These are phyloP conservation scores for Rhodotorula sphaerocarpa DNA, from an alignment of 768 basidiomycete species.

Conservation along the genomic window DNA sequence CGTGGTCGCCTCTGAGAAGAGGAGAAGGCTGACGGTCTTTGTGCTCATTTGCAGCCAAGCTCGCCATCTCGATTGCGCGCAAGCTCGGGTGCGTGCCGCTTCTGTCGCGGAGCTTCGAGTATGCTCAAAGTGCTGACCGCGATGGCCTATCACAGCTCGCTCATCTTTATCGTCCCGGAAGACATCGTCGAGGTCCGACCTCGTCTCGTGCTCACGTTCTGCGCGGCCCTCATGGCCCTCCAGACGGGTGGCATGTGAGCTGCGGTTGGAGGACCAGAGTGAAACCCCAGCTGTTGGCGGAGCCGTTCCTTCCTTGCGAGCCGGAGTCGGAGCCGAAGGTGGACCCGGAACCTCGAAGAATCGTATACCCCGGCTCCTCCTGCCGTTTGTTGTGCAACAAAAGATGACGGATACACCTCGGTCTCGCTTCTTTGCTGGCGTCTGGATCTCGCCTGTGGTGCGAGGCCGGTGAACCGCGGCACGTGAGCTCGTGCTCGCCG, in stretches of 20 bases:
- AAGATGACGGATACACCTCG: too few species aligned
- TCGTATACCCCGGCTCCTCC: too few species aligned
- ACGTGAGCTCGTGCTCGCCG: too few species aligned
- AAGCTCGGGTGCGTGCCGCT: conserved; percentile 55
- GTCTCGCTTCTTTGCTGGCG: too few species aligned
- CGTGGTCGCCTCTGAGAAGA: too few species aligned
- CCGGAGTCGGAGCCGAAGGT: too few species aligned
- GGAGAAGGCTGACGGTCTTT: not conserved
- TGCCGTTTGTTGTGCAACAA: too few species aligned
- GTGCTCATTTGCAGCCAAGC: conserved; percentile 57
- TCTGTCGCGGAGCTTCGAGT: not conserved
- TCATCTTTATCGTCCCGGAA: conserved; percentile 94
- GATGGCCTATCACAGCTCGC: conserved; percentile 60
- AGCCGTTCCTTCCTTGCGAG: too few species aligned
- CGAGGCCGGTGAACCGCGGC: too few species aligned
- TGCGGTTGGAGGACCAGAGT: not conserved
- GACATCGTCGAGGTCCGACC: conserved; percentile 91
- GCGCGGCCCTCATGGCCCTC: conserved; percentile 58
- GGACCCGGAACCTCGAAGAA: too few species aligned
- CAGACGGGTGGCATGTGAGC: conserved; percentile 9
- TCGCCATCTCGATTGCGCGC: conserved; percentile 96
- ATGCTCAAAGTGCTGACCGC: too few species aligned
- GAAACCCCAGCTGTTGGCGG: not conserved
- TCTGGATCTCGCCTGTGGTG: too few species aligned
- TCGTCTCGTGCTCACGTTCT: conserved; percentile 86